phyloP scores from a whole-genome alignment of 768 basidiomycete genomes.

The Gautieria morchelliformis region DNA sequence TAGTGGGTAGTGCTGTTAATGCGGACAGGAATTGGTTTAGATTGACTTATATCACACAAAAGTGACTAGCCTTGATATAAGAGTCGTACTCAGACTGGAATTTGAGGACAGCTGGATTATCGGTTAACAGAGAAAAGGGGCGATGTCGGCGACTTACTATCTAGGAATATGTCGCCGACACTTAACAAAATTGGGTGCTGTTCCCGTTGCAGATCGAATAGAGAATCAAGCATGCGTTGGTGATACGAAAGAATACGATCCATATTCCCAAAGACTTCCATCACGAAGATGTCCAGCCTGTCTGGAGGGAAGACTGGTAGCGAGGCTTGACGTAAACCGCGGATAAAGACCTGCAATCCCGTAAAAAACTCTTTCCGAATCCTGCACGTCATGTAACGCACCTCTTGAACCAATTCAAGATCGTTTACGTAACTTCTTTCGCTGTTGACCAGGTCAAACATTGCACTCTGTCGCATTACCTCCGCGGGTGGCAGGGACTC shows the following conservation, averaged over 20 bases:
- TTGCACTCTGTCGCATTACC: conserved; percentile 72
- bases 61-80: conserved; percentile 50
- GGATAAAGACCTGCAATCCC: conserved; percentile 55
- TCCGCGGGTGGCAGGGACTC: conserved; percentile 67
- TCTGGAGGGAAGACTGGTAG: conserved; percentile 57
- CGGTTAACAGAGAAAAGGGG: conserved; percentile 1
- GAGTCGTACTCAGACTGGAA: conserved; percentile 65
- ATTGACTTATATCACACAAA: background rate
- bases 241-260: conserved; percentile 58
- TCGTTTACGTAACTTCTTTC: conserved; percentile 86
- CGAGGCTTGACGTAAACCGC: conserved; percentile 46
- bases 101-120: conserved; percentile 20
- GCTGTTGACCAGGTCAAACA: conserved; percentile 85
- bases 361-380: background rate
- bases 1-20: conserved; percentile 57
- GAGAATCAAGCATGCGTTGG: conserved; percentile 52
- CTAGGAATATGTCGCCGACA: conserved; percentile 78
- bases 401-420: conserved; percentile 60
- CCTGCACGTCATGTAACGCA: conserved; percentile 20
- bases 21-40: background rate
- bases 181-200: conserved; percentile 78
- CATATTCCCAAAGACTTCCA: conserved; percentile 80
- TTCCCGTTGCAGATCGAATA: conserved; percentile 76
- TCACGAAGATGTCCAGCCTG: conserved; percentile 54
- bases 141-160: conserved; percentile 37